A percentile compares a stretch with the other conserved stretches of the same genome.
phyloP scores from a whole-genome alignment of 2,329 filamentous ascomycete genomes.

The Trichophyton verrucosum region DNA sequence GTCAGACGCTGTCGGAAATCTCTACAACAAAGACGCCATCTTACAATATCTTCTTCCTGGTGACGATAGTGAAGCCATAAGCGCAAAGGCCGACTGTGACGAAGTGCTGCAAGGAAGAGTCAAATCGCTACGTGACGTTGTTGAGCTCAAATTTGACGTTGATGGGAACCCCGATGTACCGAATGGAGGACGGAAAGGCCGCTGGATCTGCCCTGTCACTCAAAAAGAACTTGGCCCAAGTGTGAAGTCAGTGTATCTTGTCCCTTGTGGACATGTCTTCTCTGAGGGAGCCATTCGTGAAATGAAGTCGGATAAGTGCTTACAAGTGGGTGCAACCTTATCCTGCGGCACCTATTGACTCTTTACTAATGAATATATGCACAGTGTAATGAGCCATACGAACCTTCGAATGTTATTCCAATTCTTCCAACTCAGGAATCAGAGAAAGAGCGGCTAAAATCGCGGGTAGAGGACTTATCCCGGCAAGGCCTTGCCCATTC shows the following conservation, averaged over 20 bases:
- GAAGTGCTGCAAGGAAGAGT: slow-evolving; percentile 51
- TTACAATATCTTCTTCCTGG: slow-evolving; percentile 53
- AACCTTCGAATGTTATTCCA: slow-evolving; percentile 62
- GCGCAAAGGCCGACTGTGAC: slow-evolving; percentile 48
- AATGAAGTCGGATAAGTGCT: slow-evolving; percentile 52
- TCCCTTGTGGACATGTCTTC: slow-evolving; percentile 93
- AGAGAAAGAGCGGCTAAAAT: slow-evolving; percentile 56
- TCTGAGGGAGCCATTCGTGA: slow-evolving; percentile 74
- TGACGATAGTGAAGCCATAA: slow-evolving; percentile 41
- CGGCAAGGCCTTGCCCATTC: slow-evolving; percentile 68
- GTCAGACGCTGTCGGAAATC: slow-evolving; percentile 66
- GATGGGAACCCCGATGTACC: slow-evolving; percentile 29
- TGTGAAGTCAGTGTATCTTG: slow-evolving; percentile 72
- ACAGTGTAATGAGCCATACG: slow-evolving; percentile 64
- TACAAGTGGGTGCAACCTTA: slow-evolving; percentile 33
- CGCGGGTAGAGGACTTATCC: slow-evolving; percentile 56
- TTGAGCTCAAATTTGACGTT: slow-evolving; percentile 66
- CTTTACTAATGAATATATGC: neutral
- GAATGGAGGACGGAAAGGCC: slow-evolving; percentile 35
- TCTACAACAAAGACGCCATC: slow-evolving; percentile 93
- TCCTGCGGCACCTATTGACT: neutral
- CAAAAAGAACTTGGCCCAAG: slow-evolving; percentile 70
- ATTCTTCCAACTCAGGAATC: slow-evolving; percentile 60
- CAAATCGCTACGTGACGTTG: slow-evolving; percentile 70
- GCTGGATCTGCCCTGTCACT: slow-evolving; percentile 76